Evolutionary conservation across 2,329 filamentous ascomycete genomes (phyloP).

Genomic region (Curvularia spicifera): DNA sequence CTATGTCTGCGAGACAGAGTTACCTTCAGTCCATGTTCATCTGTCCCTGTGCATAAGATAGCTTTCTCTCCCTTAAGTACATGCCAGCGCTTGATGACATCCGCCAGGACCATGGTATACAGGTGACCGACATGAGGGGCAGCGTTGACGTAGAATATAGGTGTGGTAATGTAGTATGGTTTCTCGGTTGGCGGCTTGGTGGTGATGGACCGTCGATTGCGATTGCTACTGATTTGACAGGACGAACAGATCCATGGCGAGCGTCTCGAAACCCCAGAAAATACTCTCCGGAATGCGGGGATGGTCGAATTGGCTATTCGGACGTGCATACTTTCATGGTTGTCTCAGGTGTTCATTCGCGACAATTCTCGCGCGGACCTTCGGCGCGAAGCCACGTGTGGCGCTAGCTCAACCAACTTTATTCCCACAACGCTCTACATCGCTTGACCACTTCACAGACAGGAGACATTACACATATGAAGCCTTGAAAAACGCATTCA

Average conservation of each 20-base stretch:
- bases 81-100: slow-evolving; percentile 93
- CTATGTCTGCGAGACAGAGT: not conserved
- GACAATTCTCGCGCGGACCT: slow-evolving; percentile 25
- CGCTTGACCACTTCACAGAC: not conserved
- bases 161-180: slow-evolving; percentile 93
- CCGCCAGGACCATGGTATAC: slow-evolving; percentile 88
- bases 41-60: slow-evolving; percentile 86
- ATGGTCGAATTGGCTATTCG: slow-evolving; percentile 28
- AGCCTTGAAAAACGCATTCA: not conserved
- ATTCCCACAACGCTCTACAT: not conserved
- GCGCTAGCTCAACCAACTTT: slow-evolving; percentile 3
- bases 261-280: slow-evolving; percentile 20
- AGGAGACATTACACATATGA: not conserved
- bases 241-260: slow-evolving; percentile 35
- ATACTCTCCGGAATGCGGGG: slow-evolving; percentile 26
- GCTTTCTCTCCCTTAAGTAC: slow-evolving; percentile 73
- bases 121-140: slow-evolving; percentile 94
- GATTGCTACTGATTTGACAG: slow-evolving; percentile 28
- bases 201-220: slow-evolving; percentile 27
- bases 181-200: slow-evolving; percentile 58
- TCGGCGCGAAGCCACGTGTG: slow-evolving; percentile 26
- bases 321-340: slow-evolving; percentile 40
- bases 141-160: slow-evolving; percentile 99
- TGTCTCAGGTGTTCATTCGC: slow-evolving; percentile 21
- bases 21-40: slow-evolving; percentile 95